Evolutionary conservation across 164 flowering plant species (phyloP).

Genomic region (Akebia trifoliata): DNA sequence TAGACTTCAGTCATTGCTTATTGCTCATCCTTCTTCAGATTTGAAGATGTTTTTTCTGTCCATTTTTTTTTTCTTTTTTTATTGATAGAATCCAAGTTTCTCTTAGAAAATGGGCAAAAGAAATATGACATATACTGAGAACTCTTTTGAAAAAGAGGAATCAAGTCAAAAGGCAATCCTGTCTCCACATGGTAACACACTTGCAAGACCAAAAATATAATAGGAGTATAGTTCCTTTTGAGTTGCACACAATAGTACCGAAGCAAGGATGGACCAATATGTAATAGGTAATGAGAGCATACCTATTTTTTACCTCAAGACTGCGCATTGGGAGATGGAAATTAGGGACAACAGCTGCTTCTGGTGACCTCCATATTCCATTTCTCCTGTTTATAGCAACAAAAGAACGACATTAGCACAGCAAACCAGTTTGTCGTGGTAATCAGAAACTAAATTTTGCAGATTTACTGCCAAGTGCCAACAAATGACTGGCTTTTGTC

Average conservation of each 20-base stretch:
- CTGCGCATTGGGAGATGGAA: slow-evolving; percentile 93
- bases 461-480: no score
- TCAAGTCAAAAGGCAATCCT: no score
- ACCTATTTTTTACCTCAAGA: slow-evolving; percentile 78
- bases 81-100: no score
- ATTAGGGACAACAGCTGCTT: slow-evolving; percentile 63
- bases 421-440: no score
- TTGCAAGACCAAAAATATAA: no score
- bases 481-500: no score
- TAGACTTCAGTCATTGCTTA: background rate
- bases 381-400: slow-evolving; percentile 30
- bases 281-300: background rate
- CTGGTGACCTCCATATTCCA: slow-evolving; percentile 51
- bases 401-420: background rate
- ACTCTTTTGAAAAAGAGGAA: background rate
- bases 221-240: no score
- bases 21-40: no score
- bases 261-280: background rate
- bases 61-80: no score
- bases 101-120: background rate
- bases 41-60: no score
- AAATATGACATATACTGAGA: background rate
- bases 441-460: no score
- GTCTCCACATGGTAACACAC: no score
- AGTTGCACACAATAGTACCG: background rate